Percentiles rank a stretch among this genome's conserved stretches.
Conservation (phyloP, 2,329 filamentous ascomycete species). For the Erysiphe neolycopersici region DNA sequence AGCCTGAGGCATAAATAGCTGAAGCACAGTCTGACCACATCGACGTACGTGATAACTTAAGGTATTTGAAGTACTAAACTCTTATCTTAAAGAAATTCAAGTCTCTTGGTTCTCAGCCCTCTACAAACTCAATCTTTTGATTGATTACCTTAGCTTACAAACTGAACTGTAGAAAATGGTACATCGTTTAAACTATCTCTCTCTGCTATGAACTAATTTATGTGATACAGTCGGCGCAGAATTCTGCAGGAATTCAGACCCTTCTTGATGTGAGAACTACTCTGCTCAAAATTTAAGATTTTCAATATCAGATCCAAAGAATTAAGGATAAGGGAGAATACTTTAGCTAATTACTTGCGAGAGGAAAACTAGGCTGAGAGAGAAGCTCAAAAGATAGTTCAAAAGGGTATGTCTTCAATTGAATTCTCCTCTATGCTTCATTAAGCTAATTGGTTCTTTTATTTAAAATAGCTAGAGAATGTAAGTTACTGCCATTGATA, state of each 20-base stretch:
- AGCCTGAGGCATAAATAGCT: too few relatives aligned
- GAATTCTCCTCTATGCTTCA: background rate
- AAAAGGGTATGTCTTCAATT: conserved; percentile 39
- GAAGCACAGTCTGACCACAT: too few relatives aligned
- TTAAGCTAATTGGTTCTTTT: conserved; percentile 10
- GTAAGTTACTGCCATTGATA: conserved; percentile 22
- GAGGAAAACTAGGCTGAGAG: conserved; percentile 51
- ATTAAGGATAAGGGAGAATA: background rate
- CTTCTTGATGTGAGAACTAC: conserved; percentile 66
- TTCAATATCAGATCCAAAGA: background rate
- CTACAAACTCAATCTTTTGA: too few relatives aligned
- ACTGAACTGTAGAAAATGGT: background rate
- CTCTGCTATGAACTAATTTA: background rate
- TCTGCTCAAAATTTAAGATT: background rate
- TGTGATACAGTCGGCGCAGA: conserved; percentile 59
- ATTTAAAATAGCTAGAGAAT: conserved; percentile 46
- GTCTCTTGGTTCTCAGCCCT: too few relatives aligned
- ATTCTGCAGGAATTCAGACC: conserved; percentile 94
- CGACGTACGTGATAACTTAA: too few relatives aligned
- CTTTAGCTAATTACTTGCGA: conserved; percentile 11
- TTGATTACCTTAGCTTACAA: too few relatives aligned
- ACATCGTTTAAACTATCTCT: background rate
- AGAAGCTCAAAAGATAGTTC: conserved; percentile 96
- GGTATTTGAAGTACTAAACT: too few relatives aligned
- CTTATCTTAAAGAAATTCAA: too few relatives aligned